Percentiles rank a stretch among this genome's conserved stretches.
These are phyloP conservation scores for Tagetes erecta DNA, from an alignment of 129 eudicot genomes.

Conservation along the genomic window DNA sequence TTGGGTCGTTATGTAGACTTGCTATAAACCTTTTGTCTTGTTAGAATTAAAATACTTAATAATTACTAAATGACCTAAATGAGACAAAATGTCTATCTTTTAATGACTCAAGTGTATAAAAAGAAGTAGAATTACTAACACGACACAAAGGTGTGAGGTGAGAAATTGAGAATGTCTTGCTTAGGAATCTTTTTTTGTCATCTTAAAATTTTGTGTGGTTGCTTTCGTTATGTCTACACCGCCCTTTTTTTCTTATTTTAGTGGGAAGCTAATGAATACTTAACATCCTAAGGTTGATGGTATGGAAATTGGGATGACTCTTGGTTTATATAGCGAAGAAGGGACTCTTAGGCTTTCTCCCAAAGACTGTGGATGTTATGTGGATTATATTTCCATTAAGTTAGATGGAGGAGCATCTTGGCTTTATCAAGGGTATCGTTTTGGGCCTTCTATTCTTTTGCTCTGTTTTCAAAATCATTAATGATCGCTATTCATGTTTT, in stretches of 20 bases:
- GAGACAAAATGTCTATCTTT: background rate
- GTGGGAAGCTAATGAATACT: conserved; percentile 33
- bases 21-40: background rate
- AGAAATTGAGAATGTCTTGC: background rate
- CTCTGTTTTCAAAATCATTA: background rate
- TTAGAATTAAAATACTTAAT: too few species aligned
- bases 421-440: conserved; percentile 94
- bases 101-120: background rate
- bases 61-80: background rate
- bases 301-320: conserved; percentile 72
- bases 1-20: conserved; percentile 1
- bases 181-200: background rate
- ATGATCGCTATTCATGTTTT: background rate
- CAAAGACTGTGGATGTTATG: conserved; percentile 75
- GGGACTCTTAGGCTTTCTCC: conserved; percentile 70
- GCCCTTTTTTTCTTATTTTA: conserved; percentile 2
- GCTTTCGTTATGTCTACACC: background rate
- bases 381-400: conserved; percentile 55
- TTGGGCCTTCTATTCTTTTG: conserved; percentile 14
- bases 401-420: conserved; percentile 96
- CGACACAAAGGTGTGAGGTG: background rate
- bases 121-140: background rate
- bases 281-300: conserved; percentile 75
- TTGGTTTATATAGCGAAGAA: conserved; percentile 56
- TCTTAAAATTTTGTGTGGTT: background rate